Base-by-base conservation (phyloP, 148 eudicot species). In the Camellia granthamiana region DNA sequence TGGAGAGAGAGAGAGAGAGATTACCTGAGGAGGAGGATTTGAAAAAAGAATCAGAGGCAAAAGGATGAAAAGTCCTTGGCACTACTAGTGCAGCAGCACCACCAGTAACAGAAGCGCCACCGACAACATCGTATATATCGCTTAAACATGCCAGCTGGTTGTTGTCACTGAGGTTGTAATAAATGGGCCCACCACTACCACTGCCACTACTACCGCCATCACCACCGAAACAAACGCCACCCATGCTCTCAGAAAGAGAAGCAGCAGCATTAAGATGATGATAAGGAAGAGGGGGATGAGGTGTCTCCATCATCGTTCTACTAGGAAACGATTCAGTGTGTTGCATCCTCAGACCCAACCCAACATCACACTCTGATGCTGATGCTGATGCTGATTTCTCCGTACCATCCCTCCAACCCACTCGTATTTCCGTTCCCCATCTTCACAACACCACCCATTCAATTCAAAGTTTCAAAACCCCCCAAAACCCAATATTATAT, bases 301-400 rank as follows among this genome's bases (percentile, higher is more conserved):
- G 72, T 63, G 69, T 69, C 78, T 7, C 70, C 73, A 71, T 84
- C 83, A 78, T 66, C 55, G 70, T 84, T 63, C 38, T 84, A 75
- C 79, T 47, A 61, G 84, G 49, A 43, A 64, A 76, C 2, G 79
- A 76, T 64, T 76, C 79, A 14, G 77, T 81, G 38, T 63, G 69
- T 65, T 85, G 89, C 79, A 79, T 80, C 81, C 82, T 90, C 83
- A 90, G 86, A 72, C 86, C 91, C 81, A 90, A 83, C 46, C 88
- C 94, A 84, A 91, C 91, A 85, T 84, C 88, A 78, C 84, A 81
- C 52, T 65, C 78, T 42, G 47, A 30, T 23, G 46, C 18, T 38
- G 23, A 21, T 51, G 62, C 6, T 15, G 61, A 41, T 66, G 63
- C 80, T 60, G 41, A 6, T 64, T 21, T 82, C 84, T 55, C 78